Evolutionary conservation across 1,284 basidiomycete genomes (phyloP), one percentile per base, ranked within the genome.

Genomic region (Sanghuangporus sanghuang): DNA sequence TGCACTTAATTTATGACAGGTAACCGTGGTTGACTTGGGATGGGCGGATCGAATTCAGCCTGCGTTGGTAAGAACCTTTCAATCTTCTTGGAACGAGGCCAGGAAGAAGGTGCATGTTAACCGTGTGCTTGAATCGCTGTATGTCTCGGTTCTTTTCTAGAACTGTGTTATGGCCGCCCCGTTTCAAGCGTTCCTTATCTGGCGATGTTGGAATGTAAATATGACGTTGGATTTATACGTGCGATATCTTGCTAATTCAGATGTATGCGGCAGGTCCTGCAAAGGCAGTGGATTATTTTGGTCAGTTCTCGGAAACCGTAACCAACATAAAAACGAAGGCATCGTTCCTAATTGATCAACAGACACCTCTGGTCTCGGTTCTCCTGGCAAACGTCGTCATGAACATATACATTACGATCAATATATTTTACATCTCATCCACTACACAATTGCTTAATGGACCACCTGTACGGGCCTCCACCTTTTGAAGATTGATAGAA

Each of bases 131-230:
- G 12, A 16, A 1, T 21, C 44, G 40, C 3, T 18, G 18, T 35
- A 27, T 46, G 18, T 59, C 53, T 16, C n/a, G 35, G 36, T 44
- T 39, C 21, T 38, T 3, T 27, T 44, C 23, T 12, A 74, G 73
- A 73, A 71, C 9, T 66, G 68, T 18, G 55, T 67, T 6, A 73
- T 74, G 71, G 68, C 73, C 0, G 66, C 69, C 2, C 73, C 73
- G 0, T 71, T 74, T 1, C 73, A 74, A 64, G 67, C 67, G 0
- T 74, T 73, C 58, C 64, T 73, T 4, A 73, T 73, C 36, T 73
- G 71, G 71, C 66, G 73, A 18, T 74, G 73, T 65, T 73, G 71
- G 71, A 68, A 59, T 36, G 73, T 61, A 50, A 21, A 39, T 18
- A 52, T 36, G 38, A 39, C 46, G 6, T 39, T 49, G 5, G 27